These are phyloP conservation scores for Discostella stelligeroides DNA, from an alignment of 108 stramenopile species.

Conservation along the genomic window DNA sequence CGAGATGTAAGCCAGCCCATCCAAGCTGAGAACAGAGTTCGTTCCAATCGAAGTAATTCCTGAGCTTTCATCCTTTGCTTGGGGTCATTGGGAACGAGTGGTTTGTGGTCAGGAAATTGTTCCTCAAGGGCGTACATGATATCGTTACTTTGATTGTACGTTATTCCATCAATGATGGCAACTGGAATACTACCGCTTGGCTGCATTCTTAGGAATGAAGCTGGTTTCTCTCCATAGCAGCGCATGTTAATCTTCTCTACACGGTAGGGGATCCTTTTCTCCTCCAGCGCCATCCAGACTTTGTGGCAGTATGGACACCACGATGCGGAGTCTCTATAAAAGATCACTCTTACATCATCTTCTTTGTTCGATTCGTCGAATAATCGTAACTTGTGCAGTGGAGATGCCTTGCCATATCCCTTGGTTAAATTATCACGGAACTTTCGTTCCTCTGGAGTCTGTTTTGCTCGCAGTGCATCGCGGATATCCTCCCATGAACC, in stretches of 20 bases:
- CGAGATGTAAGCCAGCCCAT: constrained; percentile 85
- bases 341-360: constrained; percentile 79
- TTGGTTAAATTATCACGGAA: constrained; percentile 66
- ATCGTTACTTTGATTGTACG: constrained; percentile 82
- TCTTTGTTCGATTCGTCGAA: constrained; percentile 78
- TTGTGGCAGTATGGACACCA: constrained; percentile 95
- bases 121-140: constrained; percentile 77
- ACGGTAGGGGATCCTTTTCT: constrained; percentile 86
- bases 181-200: constrained; percentile 83
- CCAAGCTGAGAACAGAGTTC: constrained; percentile 84
- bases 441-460: constrained; percentile 60
- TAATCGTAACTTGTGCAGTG: constrained; percentile 76
- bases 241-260: constrained; percentile 92
- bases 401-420: constrained; percentile 73
- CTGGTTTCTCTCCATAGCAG: constrained; percentile 86
- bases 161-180: constrained; percentile 76
- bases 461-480: constrained; percentile 44
- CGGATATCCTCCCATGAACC: constrained; percentile 59
- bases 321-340: constrained; percentile 80
- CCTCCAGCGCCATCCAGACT: constrained; percentile 82
- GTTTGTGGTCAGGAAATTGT: constrained; percentile 53
- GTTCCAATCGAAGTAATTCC: constrained; percentile 78
- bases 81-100: constrained; percentile 45
- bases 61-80: constrained; percentile 49
- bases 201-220: constrained; percentile 67